Evolutionary conservation across 1,139 yeast species (phyloP).

Genomic region (Kodamaea ohmeri): DNA sequence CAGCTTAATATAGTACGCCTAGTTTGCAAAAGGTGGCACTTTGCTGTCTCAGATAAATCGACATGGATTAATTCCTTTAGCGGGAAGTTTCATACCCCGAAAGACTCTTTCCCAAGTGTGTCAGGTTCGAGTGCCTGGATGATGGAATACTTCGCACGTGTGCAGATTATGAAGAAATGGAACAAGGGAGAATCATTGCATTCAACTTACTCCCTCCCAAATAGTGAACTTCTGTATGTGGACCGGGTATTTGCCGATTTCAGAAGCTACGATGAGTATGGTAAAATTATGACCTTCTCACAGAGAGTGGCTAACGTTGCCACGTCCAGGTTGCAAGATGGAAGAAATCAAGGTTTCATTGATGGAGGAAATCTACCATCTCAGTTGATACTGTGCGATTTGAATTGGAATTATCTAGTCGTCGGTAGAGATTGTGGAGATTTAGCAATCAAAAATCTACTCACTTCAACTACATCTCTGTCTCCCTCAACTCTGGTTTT

Average conservation of each 20-base stretch:
- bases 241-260: constrained; percentile 37
- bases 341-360: constrained; percentile 39
- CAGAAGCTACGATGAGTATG: constrained; percentile 34
- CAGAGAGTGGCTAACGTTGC: constrained; percentile 35
- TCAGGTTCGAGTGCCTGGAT: constrained; percentile 53
- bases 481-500: constrained; percentile 25
- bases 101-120: constrained; percentile 51
- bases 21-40: constrained; percentile 55
- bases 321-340: constrained; percentile 39
- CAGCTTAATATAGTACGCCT: constrained; percentile 49
- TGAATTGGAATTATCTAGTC: constrained; percentile 37
- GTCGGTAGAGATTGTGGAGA: constrained; percentile 32
- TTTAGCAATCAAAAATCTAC: constrained; percentile 32
- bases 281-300: constrained; percentile 37
- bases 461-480: constrained; percentile 32
- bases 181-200: constrained; percentile 41
- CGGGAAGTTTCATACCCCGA: constrained; percentile 40
- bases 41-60: constrained; percentile 52
- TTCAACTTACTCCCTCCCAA: constrained; percentile 31
- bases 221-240: constrained; percentile 24
- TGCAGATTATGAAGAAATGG: constrained; percentile 48
- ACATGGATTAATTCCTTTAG: constrained; percentile 62
- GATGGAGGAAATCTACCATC: constrained; percentile 35
- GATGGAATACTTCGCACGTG: constrained; percentile 52
- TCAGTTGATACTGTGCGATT: constrained; percentile 24